These are phyloP conservation scores for Leucosporidium creatinivorum DNA, from an alignment of 768 basidiomycete species.

Conservation along the genomic window DNA sequence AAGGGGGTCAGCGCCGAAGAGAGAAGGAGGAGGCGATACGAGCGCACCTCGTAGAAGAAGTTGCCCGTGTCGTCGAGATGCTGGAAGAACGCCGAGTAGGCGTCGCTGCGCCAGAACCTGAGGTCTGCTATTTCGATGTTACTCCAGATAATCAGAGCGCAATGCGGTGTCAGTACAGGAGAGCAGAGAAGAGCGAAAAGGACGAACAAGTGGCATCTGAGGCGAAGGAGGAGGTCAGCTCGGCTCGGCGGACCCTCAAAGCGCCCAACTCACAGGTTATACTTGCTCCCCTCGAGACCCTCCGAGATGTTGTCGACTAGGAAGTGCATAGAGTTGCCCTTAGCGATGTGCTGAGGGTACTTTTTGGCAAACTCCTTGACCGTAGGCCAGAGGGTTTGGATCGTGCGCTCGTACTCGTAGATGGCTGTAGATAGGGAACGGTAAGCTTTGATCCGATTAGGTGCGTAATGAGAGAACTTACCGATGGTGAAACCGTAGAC, in stretches of 20 bases:
- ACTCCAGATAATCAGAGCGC: conserved; percentile 60
- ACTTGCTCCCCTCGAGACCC: conserved; percentile 44
- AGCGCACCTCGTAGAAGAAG: conserved; percentile 40
- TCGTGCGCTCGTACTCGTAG: conserved; percentile 68
- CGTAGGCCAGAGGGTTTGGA: conserved; percentile 68
- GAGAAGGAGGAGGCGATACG: neutral
- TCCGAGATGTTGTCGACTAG: conserved; percentile 65
- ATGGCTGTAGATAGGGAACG: conserved; percentile 53
- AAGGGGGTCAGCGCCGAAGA: too few species aligned
- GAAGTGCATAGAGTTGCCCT: conserved; percentile 63
- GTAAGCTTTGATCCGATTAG: too few species aligned
- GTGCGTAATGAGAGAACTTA: conserved; percentile 41
- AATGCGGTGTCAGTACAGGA: too few species aligned
- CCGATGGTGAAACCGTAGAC: conserved; percentile 80
- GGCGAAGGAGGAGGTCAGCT: neutral
- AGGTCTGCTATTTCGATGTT: conserved; percentile 88
- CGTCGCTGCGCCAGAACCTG: conserved; percentile 64
- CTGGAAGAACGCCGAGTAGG: conserved; percentile 56
- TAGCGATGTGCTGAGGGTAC: conserved; percentile 56
- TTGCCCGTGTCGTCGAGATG: conserved; percentile 67
- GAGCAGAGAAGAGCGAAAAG: neutral
- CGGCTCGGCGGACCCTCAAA: neutral
- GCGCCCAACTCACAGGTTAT: conserved; percentile 56
- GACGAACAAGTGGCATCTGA: neutral
- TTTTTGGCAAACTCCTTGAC: conserved; percentile 59